These are phyloP conservation scores for Talaromyces marneffei DNA, from an alignment of 2,329 filamentous ascomycete genomes.

Conservation along the genomic window DNA sequence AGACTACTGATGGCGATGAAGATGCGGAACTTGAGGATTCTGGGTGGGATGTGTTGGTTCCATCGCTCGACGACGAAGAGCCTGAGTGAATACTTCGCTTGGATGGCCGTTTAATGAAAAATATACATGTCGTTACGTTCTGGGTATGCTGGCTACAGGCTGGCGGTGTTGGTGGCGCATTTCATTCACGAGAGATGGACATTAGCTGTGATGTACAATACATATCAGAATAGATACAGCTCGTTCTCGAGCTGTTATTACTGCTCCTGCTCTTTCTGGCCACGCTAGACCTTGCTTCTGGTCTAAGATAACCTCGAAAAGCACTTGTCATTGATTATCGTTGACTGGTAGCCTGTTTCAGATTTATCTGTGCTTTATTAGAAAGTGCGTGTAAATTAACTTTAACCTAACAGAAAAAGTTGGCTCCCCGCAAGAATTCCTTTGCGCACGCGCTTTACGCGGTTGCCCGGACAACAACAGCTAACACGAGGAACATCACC, in stretches of 20 bases:
- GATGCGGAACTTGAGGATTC: slow-evolving; percentile 27
- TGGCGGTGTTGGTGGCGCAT: neutral
- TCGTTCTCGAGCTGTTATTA: neutral
- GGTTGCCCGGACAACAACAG: slow-evolving; percentile 12
- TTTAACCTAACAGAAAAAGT: neutral
- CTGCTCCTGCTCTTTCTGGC: neutral
- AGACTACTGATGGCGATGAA: slow-evolving; percentile 13
- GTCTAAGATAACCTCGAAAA: neutral
- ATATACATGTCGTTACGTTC: neutral
- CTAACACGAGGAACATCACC: slow-evolving; percentile 4
- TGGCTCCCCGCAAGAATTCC: no score
- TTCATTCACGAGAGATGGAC: neutral
- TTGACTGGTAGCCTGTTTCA: neutral
- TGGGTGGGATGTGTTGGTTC: slow-evolving; percentile 34
- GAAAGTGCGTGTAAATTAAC: neutral
- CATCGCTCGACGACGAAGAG: slow-evolving; percentile 32
- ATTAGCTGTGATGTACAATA: neutral
- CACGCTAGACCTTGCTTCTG: no score
- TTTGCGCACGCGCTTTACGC: slow-evolving; percentile 1
- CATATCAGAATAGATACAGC: neutral
- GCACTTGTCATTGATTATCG: neutral
- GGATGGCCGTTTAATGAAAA: neutral
- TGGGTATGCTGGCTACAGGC: neutral
- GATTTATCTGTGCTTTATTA: neutral
- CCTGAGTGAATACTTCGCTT: neutral